Percentiles rank a stretch among this genome's conserved stretches.
Conservation (phyloP, 306 rosid species). For the Quercus gilva region DNA sequence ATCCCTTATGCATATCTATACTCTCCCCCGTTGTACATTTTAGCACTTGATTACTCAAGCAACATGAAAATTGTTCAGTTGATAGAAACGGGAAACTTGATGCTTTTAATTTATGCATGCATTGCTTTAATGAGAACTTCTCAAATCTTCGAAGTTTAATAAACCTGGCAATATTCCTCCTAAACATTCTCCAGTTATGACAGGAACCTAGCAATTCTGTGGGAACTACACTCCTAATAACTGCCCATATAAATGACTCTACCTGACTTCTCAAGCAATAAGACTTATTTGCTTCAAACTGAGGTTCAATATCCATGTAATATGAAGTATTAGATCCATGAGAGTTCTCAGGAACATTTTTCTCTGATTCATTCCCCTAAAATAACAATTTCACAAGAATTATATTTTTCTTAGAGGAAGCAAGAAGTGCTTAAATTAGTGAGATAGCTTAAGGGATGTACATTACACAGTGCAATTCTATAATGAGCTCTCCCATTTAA, state of each 20-base stretch:
- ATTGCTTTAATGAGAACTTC: slow-evolving; percentile 61
- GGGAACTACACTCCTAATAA: slow-evolving; percentile 75
- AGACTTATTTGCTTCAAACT: slow-evolving; percentile 39
- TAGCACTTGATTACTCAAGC: slow-evolving; percentile 27
- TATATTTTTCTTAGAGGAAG: slow-evolving; percentile 1
- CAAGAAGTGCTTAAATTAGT: neutral
- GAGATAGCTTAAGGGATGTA: neutral
- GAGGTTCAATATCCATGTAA: slow-evolving; percentile 28
- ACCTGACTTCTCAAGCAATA: slow-evolving; percentile 75
- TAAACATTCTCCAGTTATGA: slow-evolving; percentile 69
- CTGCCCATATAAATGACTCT: slow-evolving; percentile 90
- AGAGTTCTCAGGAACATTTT: slow-evolving; percentile 23
- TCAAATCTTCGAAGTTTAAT: slow-evolving; percentile 70
- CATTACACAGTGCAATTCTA: neutral
- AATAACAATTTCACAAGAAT: slow-evolving; percentile 11
- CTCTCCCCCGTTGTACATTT: slow-evolving; percentile 29
- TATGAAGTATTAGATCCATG: slow-evolving; percentile 21
- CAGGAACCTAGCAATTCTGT: slow-evolving; percentile 70
- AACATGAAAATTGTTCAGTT: slow-evolving; percentile 36
- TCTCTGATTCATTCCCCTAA: slow-evolving; percentile 33
- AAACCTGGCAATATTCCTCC: slow-evolving; percentile 72
- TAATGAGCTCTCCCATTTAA: neutral
- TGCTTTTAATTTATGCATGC: slow-evolving; percentile 61
- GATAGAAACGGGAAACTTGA: slow-evolving; percentile 64
- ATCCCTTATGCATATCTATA: slow-evolving; percentile 19